phyloP scores from a whole-genome alignment of 331 rosid genomes.

The Prunus yedoensis region DNA sequence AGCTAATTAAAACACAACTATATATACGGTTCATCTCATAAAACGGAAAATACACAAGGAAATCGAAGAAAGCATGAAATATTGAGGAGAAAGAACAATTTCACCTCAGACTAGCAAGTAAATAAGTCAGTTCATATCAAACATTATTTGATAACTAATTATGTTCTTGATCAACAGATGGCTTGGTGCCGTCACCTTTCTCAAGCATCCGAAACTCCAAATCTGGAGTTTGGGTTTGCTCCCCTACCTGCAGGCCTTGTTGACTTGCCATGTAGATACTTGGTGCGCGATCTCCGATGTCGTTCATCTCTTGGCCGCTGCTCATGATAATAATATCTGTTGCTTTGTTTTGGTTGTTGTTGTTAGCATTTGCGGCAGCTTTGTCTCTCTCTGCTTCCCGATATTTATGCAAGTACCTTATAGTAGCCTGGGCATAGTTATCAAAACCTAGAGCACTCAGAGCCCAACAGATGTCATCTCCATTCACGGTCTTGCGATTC shows the following conservation, averaged over 20 bases:
- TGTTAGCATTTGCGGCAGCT: slow-evolving; percentile 1
- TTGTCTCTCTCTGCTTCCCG: slow-evolving; percentile 51
- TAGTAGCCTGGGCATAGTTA: slow-evolving; percentile 59
- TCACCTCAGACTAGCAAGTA: neutral
- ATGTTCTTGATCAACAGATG: slow-evolving; percentile 7
- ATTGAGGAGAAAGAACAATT: neutral
- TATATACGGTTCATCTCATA: neutral
- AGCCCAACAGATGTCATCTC: slow-evolving; percentile 93
- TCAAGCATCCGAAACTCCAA: slow-evolving; percentile 28
- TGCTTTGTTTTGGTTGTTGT: neutral
- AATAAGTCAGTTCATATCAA: slow-evolving; percentile 1
- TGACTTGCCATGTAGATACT: too few species aligned
- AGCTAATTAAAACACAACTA: too few species aligned
- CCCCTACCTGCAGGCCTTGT: neutral
- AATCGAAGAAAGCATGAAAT: neutral
- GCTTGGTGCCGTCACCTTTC: slow-evolving; percentile 27
- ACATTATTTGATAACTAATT: slow-evolving; percentile 1
- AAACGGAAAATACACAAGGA: slow-evolving; percentile 6
- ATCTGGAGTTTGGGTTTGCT: slow-evolving; percentile 24
- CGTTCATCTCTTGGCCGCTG: neutral
- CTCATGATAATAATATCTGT: neutral
- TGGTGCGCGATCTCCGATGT: too few species aligned
- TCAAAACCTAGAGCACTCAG: slow-evolving; percentile 75
- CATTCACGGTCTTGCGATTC: slow-evolving; percentile 80
- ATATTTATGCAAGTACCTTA: slow-evolving; percentile 49